Conservation (phyloP, 2,329 filamentous ascomycete genomes). For the Pseudofabraea citricarpa region DNA sequence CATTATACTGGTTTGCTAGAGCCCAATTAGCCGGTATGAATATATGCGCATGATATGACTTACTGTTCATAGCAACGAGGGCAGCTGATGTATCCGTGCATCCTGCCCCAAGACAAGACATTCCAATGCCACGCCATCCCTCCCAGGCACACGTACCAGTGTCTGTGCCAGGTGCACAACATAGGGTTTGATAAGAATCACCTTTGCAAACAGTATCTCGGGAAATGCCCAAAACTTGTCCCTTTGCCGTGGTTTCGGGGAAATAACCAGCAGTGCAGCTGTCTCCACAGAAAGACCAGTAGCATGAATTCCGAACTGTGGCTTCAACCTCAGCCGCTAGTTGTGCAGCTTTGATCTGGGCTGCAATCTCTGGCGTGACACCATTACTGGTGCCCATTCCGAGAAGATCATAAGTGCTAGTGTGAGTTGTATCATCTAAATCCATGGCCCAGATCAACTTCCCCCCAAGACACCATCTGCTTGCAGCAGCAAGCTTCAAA, state of each 20-base stretch:
- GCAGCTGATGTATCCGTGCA: conserved; percentile 4
- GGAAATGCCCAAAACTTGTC: conserved; percentile 5
- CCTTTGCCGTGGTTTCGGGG: conserved; percentile 10
- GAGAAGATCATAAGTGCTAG: conserved; percentile 10
- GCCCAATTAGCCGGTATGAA: too few relatives aligned
- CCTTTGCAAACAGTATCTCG: conserved; percentile 9
- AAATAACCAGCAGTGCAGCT: conserved; percentile 5
- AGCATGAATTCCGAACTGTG: conserved; percentile 7
- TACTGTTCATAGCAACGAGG: conserved; percentile 8
- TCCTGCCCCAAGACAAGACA: conserved; percentile 6
- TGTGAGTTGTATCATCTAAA: conserved; percentile 6
- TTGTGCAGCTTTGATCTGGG: conserved; percentile 3
- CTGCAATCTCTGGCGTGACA: conserved; percentile 1
- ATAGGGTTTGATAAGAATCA: conserved; percentile 7
- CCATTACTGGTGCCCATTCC: conserved; percentile 11
- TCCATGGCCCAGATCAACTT: conserved; percentile 1
- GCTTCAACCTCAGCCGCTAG: conserved; percentile 2
- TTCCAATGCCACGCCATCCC: conserved; percentile 8
- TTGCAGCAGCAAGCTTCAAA: neutral
- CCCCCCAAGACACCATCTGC: neutral
- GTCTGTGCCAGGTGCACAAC: conserved; percentile 7
- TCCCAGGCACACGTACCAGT: conserved; percentile 8
- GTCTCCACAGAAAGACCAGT: conserved; percentile 12
- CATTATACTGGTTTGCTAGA: too few relatives aligned
- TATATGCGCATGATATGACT: conserved; percentile 1